These are phyloP conservation scores for Madurella fahalii DNA, from an alignment of 2,329 filamentous ascomycete genomes.

Conservation along the genomic window DNA sequence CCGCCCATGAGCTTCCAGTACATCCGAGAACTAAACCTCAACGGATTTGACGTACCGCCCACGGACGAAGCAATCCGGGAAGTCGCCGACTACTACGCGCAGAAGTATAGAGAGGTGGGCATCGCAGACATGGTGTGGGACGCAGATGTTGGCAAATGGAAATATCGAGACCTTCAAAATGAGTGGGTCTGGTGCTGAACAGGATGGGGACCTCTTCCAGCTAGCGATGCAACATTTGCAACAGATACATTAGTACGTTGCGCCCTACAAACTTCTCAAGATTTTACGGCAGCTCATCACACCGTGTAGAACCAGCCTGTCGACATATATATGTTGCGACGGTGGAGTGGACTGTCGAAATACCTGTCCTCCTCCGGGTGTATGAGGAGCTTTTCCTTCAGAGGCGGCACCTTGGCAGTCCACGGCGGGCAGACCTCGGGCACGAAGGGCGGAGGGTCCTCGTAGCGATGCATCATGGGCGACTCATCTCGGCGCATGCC, in stretches of 20 bases:
- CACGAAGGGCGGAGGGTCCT: neutral
- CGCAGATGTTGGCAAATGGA: neutral
- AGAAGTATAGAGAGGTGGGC: constrained; percentile 2
- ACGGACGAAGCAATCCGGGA: constrained; percentile 1
- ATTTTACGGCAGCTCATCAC: neutral
- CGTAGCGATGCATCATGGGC: neutral
- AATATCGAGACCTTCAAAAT: neutral
- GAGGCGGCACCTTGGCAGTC: constrained; percentile 1
- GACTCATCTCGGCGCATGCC: neutral
- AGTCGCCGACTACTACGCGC: neutral
- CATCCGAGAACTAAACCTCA: constrained; percentile 4
- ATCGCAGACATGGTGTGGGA: constrained; percentile 6
- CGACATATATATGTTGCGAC: constrained; percentile 5
- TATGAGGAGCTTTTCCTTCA: constrained; percentile 1
- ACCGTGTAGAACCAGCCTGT: constrained; percentile 11
- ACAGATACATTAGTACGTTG: too few relatives aligned
- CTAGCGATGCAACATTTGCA: too few relatives aligned
- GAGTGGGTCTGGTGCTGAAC: constrained; percentile 1
- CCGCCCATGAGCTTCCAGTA: constrained; percentile 1
- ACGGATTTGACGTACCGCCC: constrained; percentile 2
- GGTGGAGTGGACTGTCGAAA: constrained; percentile 3
- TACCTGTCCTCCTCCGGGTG: constrained; percentile 5
- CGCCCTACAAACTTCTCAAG: too few relatives aligned
- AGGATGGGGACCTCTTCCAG: neutral
- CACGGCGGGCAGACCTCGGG: neutral